Evolutionary conservation across 345 rosid species (phyloP).

Genomic region (Turnera subulata): DNA sequence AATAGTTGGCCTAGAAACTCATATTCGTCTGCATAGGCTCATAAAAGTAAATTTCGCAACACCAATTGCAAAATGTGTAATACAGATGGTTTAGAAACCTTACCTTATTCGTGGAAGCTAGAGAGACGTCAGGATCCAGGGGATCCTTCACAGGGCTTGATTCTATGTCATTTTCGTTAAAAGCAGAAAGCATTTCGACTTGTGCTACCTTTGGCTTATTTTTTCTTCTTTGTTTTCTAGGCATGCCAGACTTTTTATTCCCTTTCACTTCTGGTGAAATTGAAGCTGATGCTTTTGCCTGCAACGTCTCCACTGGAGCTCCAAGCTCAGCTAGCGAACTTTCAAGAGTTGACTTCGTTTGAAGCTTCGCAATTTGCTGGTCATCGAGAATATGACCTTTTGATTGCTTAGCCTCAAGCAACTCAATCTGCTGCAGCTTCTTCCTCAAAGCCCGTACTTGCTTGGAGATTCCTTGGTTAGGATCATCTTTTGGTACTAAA

Average conservation of each 20-base stretch:
- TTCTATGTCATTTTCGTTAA: constrained; percentile 29
- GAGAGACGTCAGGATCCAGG: constrained; percentile 31
- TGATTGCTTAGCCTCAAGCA: constrained; percentile 73
- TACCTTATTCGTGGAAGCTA: constrained; percentile 46
- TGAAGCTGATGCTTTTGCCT: constrained; percentile 33
- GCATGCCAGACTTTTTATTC: constrained; percentile 45
- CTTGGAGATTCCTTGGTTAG: constrained; percentile 40
- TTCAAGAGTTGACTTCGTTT: constrained; percentile 58
- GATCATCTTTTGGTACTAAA: constrained; percentile 53
- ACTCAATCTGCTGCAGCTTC: constrained; percentile 93
- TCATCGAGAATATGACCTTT: constrained; percentile 74
- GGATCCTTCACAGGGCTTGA: constrained; percentile 27
- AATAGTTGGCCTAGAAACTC: no score
- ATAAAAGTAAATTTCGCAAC: no score
- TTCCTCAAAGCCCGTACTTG: constrained; percentile 78
- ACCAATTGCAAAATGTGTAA: no score
- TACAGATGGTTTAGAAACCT: constrained; percentile 6
- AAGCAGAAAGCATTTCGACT: constrained; percentile 39
- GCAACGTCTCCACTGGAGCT: constrained; percentile 38
- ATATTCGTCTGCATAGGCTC: no score
- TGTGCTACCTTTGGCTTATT: constrained; percentile 48
- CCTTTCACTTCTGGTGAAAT: constrained; percentile 46
- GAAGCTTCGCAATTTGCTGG: constrained; percentile 90
- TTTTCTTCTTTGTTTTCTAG: constrained; percentile 63
- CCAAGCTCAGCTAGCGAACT: constrained; percentile 74